Evolutionary conservation across 2,329 filamentous ascomycete species (phyloP).

Genomic region (Colletotrichum sp.): DNA sequence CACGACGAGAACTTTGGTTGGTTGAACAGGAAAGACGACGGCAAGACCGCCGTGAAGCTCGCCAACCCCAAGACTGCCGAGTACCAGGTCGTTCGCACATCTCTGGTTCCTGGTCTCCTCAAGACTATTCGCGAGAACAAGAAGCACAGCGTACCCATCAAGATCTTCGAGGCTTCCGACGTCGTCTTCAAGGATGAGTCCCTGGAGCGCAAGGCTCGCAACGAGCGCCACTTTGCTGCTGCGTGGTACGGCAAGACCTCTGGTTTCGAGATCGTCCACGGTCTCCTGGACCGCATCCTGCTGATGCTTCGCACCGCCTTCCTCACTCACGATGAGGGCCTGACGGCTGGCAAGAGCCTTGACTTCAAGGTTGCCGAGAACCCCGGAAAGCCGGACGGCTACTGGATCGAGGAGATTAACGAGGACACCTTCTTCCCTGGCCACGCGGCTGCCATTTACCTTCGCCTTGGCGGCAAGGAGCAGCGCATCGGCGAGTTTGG

Average conservation of each 20-base stretch:
- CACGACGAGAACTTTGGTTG: conserved; percentile 98
- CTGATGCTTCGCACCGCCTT: conserved; percentile 89
- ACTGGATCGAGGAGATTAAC: conserved; percentile 94
- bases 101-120: conserved; percentile 82
- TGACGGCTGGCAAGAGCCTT: conserved; percentile 52
- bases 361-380: conserved; percentile 60
- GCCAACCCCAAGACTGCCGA: conserved; percentile 93
- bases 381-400: conserved; percentile 70
- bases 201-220: conserved; percentile 84
- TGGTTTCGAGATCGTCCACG: conserved; percentile 96
- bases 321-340: conserved; percentile 75
- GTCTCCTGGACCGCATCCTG: conserved; percentile 89
- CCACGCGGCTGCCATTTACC: conserved; percentile 83
- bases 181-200: conserved; percentile 88
- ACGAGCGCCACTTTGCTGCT: conserved; percentile 95
- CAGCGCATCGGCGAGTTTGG: conserved; percentile 87
- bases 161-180: conserved; percentile 90
- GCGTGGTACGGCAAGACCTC: conserved; percentile 94
- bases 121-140: conserved; percentile 97
- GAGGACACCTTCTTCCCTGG: conserved; percentile 92
- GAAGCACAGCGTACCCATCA: conserved; percentile 85
- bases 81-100: conserved; percentile 92
- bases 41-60: conserved; percentile 80
- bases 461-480: conserved; percentile 76
- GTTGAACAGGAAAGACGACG: conserved; percentile 90